A percentile compares a stretch with the other conserved stretches of the same genome.
Evolutionary conservation across 495 filamentous ascomycete genomes (phyloP).

Genomic region (Aspergillus sclerotioniger): DNA sequence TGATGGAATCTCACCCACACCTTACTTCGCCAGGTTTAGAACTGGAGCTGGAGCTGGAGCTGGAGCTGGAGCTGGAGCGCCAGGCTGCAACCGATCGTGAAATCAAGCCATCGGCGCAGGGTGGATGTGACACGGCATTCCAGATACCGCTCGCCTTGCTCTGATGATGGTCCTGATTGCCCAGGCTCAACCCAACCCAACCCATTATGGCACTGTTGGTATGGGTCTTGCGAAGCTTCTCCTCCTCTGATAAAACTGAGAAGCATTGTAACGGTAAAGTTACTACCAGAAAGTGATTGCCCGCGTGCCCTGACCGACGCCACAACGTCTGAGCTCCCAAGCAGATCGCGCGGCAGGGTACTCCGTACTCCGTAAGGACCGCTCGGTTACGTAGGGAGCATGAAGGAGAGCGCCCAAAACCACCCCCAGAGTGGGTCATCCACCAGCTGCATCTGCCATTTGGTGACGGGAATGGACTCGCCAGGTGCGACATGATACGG

Average conservation of each 20-base stretch:
- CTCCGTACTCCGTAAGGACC: neutral
- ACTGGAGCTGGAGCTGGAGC: neutral
- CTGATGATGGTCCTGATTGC: constrained; percentile 5
- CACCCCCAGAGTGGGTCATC: constrained; percentile 6
- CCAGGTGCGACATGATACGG: neutral
- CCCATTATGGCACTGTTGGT: neutral
- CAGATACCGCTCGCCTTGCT: neutral
- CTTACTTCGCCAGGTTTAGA: constrained; percentile 2
- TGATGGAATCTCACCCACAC: neutral
- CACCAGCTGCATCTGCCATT: neutral
- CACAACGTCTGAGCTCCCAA: constrained; percentile 20
- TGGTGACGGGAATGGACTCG: neutral
- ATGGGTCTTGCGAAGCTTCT: neutral
- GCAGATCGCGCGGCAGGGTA: constrained; percentile 14
- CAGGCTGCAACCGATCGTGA: constrained; percentile 4
- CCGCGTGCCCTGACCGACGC: constrained; percentile 19
- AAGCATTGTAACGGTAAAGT: neutral
- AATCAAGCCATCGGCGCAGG: constrained; percentile 7
- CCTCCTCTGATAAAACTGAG: neutral
- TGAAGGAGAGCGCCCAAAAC: neutral
- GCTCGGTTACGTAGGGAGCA: constrained; percentile 7
- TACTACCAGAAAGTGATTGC: neutral
- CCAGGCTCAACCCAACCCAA: neutral
- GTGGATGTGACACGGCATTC: constrained; percentile 18
- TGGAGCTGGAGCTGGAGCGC: constrained; percentile 2